phyloP scores from a whole-genome alignment of 768 basidiomycete species.

The Psilocybe tampanensis region DNA sequence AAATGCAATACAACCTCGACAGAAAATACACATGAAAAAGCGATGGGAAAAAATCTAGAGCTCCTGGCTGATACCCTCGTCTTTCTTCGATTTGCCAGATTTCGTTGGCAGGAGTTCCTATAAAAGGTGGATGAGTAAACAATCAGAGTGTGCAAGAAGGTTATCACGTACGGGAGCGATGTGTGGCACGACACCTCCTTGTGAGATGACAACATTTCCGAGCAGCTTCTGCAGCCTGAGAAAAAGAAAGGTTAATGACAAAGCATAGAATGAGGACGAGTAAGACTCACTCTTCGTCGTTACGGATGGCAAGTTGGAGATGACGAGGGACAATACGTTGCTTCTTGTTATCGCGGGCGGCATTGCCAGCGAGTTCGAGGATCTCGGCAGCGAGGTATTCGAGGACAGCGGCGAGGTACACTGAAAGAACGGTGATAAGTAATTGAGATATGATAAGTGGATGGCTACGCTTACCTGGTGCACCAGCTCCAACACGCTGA shows the following conservation, averaged over 20 bases:
- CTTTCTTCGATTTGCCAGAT: slow-evolving; percentile 44
- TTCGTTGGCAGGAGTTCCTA: slow-evolving; percentile 46
- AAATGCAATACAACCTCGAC: slow-evolving; percentile 16
- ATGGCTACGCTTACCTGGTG: slow-evolving; percentile 57
- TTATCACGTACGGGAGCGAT: slow-evolving; percentile 50
- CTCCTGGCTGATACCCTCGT: slow-evolving; percentile 46
- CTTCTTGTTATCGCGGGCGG: slow-evolving; percentile 86
- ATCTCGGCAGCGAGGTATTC: slow-evolving; percentile 95
- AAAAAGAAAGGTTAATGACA: slow-evolving; percentile 3
- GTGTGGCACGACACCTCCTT: slow-evolving; percentile 82
- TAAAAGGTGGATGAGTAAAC: slow-evolving; percentile 22
- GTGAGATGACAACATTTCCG: slow-evolving; percentile 89
- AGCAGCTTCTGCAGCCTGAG: slow-evolving; percentile 77
- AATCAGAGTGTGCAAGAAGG: not conserved
- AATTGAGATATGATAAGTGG: not conserved
- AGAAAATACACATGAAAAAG: slow-evolving; percentile 18
- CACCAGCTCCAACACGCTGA: slow-evolving; percentile 87
- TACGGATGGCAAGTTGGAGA: slow-evolving; percentile 90
- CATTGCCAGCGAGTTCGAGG: slow-evolving; percentile 90
- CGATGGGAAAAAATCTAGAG: slow-evolving; percentile 34
- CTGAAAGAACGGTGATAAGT: slow-evolving; percentile 41
- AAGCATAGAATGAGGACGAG: not conserved
- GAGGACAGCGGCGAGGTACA: slow-evolving; percentile 90
- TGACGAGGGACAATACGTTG: slow-evolving; percentile 96
- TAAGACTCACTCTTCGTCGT: slow-evolving; percentile 75